Base-by-base conservation (phyloP, 1,139 yeast species). In the Hemisphaericaspora xylanilytica region DNA sequence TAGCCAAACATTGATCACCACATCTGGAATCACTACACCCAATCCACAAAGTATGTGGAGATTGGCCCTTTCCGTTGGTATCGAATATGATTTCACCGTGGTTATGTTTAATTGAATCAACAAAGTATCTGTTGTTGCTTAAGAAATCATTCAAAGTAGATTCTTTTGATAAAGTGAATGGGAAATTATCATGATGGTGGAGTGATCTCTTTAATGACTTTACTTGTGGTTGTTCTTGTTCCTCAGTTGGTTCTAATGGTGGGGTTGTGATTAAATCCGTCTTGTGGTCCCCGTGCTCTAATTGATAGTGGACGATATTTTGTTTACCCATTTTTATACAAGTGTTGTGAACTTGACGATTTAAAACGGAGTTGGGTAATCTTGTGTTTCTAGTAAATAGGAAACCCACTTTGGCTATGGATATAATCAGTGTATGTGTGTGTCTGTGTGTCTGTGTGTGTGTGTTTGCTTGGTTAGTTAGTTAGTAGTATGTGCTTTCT, bases 11-110 rank as follows among this genome's bases (percentile, higher is more conserved):
- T 33, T 70, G 70, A 51, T 92, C 97, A 38, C 90, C 86, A 42
- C 86, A 87, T 51, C 98, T 80, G 10, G 97, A 88, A 61, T 92
- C 98, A 5, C 95, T 81, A 61, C 98, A 92, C 3, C 97, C 97
- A 46, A 92, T 85, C 95, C 97, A 90, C 41, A 92, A 68, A 9
- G 97, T 88, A 61, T 89, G 95, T 14, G 98, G 98, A 13, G 80
- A 63, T 63, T 92, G 98, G 39, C 97, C 97, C 56, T 78, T 71
- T 1, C 81, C 92, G 53, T 89, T 87, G 41, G 77, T 56, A 36
- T 79, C 80, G 56, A 89, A 80, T 12, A 89, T 67, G 44, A 65
- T 59, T 28, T 72, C 69, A 2, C 95, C 88, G 53, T 83, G 78
- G 40, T 73, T 70, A 28, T 69, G 67, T 40, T 77, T 75, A 45